Evolutionary conservation across 2,329 filamentous ascomycete species (phyloP).

Genomic region (Neophaeococcomyces aloes): DNA sequence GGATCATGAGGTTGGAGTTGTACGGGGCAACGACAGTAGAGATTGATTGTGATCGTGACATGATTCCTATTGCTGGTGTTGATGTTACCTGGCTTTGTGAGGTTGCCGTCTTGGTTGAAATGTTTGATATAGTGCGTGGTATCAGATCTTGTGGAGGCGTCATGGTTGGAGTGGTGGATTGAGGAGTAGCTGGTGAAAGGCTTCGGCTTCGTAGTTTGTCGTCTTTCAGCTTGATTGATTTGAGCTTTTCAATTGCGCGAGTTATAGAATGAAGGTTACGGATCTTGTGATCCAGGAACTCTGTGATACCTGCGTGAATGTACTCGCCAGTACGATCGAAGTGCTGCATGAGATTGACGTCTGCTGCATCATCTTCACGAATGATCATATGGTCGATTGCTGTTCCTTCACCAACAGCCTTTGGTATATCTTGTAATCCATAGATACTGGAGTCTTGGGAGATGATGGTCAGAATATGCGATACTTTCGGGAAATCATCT

Average conservation of each 20-base stretch:
- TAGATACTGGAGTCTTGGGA: not conserved
- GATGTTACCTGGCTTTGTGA: too few relatives aligned
- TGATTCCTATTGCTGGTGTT: too few relatives aligned
- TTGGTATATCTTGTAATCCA: not conserved
- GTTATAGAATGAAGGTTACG: not conserved
- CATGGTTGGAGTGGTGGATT: too few relatives aligned
- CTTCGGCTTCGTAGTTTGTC: not conserved
- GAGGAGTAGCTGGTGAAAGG: too few relatives aligned
- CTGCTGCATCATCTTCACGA: not conserved
- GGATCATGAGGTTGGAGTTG: not conserved
- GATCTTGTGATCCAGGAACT: not conserved
- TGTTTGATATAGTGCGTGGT: too few relatives aligned
- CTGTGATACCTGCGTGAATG: slow-evolving; percentile 1
- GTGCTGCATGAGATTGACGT: not conserved
- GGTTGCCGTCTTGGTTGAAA: too few relatives aligned
- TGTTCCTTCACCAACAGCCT: not conserved
- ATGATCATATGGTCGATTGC: not conserved
- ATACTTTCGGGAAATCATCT: not conserved
- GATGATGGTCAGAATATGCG: slow-evolving; percentile 1
- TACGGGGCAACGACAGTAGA: not conserved
- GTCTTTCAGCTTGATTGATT: not conserved
- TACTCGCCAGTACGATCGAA: not conserved
- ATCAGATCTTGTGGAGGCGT: too few relatives aligned
- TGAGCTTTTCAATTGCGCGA: not conserved
- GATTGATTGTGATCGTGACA: not conserved